Evolutionary conservation across 2,329 filamentous ascomycete genomes (phyloP).

Genomic region (Salinomyces thailandicus): DNA sequence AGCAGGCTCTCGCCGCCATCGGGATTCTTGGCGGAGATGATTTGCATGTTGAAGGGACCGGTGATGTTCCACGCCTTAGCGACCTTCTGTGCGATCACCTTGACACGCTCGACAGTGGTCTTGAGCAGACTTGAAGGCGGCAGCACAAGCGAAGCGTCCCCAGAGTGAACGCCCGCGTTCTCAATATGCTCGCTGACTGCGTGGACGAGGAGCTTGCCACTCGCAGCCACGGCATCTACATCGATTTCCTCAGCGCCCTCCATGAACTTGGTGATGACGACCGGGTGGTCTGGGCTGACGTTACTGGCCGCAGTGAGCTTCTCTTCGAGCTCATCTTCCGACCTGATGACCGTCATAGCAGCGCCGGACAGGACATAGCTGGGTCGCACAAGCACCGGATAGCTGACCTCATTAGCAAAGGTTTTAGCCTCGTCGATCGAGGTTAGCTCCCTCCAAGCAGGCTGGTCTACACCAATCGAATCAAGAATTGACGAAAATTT

Average conservation of each 20-base stretch:
- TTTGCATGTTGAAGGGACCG: conserved; percentile 99
- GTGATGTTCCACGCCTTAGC: conserved; percentile 96
- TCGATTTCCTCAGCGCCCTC: conserved; percentile 95
- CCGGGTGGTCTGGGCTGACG: conserved; percentile 91
- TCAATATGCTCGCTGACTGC: conserved; percentile 94
- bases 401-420: conserved; percentile 76
- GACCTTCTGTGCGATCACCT: conserved; percentile 92
- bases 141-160: conserved; percentile 88
- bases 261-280: conserved; percentile 97
- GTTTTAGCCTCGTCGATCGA: conserved; percentile 77
- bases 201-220: conserved; percentile 79
- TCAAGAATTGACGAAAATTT: conserved; percentile 98
- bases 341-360: conserved; percentile 94
- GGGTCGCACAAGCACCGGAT: conserved; percentile 89
- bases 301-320: conserved; percentile 84
- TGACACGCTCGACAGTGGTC: conserved; percentile 70
- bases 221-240: conserved; percentile 80
- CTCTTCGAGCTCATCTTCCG: conserved; percentile 79
- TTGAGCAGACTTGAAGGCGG: conserved; percentile 74
- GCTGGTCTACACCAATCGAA: conserved; percentile 92
- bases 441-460: conserved; percentile 93
- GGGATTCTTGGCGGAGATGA: conserved; percentile 80
- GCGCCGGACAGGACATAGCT: conserved; percentile 94
- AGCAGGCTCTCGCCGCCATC: conserved; percentile 65
- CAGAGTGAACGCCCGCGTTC: conserved; percentile 94